Evolutionary conservation across 495 filamentous ascomycete genomes (phyloP), one percentile per base, ranked within the genome.

Genomic region (Penicillium pancosmium): DNA sequence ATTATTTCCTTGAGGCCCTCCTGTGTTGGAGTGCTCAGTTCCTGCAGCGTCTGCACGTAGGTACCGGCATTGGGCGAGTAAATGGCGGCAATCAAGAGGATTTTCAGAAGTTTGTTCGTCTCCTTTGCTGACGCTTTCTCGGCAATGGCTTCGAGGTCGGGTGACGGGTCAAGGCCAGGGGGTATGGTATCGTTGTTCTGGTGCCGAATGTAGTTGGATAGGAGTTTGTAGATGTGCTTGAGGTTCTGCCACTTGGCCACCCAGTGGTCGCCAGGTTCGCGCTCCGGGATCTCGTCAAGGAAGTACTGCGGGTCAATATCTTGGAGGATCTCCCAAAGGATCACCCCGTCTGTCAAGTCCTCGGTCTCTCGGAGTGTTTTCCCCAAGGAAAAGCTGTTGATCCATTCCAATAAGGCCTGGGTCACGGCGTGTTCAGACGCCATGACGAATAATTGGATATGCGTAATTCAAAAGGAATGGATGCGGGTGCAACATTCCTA

Each of bases 261-360:
- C 77, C 76, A 78, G 55, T 79, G 70, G 50, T 80, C 73, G 64
- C 80, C 70, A n/a, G 78, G 79, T 61, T 77, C 79, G 60, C 66
- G 82, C 67, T 80, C 80, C 46, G 77, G 87, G 59, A 88, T 78
- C 61, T 79, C 81, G 59, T 83, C 82, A 36, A 83, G 74, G 67
- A 94, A 91, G 69, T 87, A 87, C 8, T 84, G 77, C 21, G 82
- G 81, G 72, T 92, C 88, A 56, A 89, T 79, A 60, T 88, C 82
- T 63, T 82, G 82, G 72, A 89, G 69, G 70, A 86, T 82, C 62
- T 84, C 77, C 88, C 88, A 84, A 63, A 96, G 80, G 27, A 90
- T 80, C 51, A 83, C 80, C 49, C 91, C 92, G 71, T 95, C 88
- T 53, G 82, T 86, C 65, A 96, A 79, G 63, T 92, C 86, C 56